Base-by-base conservation (phyloP, 345 rosid genomes). In the Syzygium oleosum region DNA sequence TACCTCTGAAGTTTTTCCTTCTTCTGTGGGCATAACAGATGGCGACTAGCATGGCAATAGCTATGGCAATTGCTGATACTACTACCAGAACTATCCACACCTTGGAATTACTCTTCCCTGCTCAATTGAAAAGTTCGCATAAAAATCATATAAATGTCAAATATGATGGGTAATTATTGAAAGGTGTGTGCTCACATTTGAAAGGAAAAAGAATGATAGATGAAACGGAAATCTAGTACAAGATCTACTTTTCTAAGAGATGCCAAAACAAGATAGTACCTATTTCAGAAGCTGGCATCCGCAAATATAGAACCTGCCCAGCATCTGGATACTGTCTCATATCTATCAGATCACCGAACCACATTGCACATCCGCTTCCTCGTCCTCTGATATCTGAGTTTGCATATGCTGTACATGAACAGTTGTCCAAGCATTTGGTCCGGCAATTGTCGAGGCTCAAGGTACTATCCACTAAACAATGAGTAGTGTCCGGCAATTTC, bases 211-310 rank as follows among this genome's bases (percentile, higher is more conserved):
- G 79, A 68, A 31, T 31, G 43, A 65, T 31, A 0, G 12, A 16
- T 68, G 1, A 68, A 17, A 9, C 21, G 23, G 79, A 68, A 10
- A 68, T 68, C 46, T 10, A 17, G 46, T 9, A 43, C 79, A 7
- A 68, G 79, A 68, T 31, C 79, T 65, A 31, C 79, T 16, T 68
- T 31, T 31, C 23, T 65, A 65, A 16, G 79, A 31, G 46, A 68
- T 17, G 43, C 23, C 43, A 31, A 68, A 68, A 68, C 43, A 68
- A 9, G 78, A 31, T 7, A 31, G 43, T 85, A 91, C 91, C 94
- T 85, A 90, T 38, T 85, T 92, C 91, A 17, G 94, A 87, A 83
- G 92, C 91, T 38, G 92, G 90, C 92, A 91, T 89, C 88, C 91
- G 88, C 43, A 93, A 84, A 21, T 86, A 91, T 5, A 92, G 88